Percentiles rank a stretch among this genome's conserved stretches.
phyloP scores from a whole-genome alignment of 1,139 yeast species.

The Suhomyces bolitotheri region DNA sequence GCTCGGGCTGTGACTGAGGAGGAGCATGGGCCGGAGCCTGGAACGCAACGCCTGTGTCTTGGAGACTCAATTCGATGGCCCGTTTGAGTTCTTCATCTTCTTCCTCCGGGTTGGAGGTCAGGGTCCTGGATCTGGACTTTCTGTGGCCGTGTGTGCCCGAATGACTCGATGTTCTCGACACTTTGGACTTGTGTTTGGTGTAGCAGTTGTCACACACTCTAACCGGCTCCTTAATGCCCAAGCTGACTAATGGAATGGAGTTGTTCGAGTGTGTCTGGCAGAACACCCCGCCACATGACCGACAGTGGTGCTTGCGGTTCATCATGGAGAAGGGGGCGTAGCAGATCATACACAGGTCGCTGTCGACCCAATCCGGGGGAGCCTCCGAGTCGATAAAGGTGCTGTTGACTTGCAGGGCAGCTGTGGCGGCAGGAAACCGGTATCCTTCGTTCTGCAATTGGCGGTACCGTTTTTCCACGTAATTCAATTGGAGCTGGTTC shows the following conservation, averaged over 20 bases:
- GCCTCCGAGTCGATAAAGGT: conserved; percentile 81
- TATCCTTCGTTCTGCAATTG: conserved; percentile 64
- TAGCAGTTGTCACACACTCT: conserved; percentile 92
- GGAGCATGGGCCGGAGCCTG: conserved; percentile 16
- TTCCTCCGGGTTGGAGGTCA: conserved; percentile 30
- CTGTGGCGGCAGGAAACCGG: conserved; percentile 61
- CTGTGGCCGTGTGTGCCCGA: neutral
- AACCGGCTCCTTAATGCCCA: conserved; percentile 87
- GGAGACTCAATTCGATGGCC: conserved; percentile 78
- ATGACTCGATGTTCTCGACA: neutral
- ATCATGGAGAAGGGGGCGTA: conserved; percentile 76
- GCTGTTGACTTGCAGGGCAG: conserved; percentile 34
- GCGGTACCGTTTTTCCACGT: conserved; percentile 63
- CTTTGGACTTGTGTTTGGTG: conserved; percentile 49
- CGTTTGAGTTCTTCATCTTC: conserved; percentile 76
- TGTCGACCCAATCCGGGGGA: conserved; percentile 98
- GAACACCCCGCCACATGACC: conserved; percentile 95
- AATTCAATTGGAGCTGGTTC: conserved; percentile 64
- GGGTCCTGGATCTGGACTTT: conserved; percentile 2
- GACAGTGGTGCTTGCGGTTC: conserved; percentile 92
- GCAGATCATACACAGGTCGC: conserved; percentile 94
- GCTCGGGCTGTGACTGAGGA: conserved; percentile 10
- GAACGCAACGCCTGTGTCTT: conserved; percentile 44
- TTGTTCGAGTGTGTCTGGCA: conserved; percentile 82
- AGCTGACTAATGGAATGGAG: conserved; percentile 67